Conservation (phyloP, 495 filamentous ascomycete species). For the Neurospora hispaniola region DNA sequence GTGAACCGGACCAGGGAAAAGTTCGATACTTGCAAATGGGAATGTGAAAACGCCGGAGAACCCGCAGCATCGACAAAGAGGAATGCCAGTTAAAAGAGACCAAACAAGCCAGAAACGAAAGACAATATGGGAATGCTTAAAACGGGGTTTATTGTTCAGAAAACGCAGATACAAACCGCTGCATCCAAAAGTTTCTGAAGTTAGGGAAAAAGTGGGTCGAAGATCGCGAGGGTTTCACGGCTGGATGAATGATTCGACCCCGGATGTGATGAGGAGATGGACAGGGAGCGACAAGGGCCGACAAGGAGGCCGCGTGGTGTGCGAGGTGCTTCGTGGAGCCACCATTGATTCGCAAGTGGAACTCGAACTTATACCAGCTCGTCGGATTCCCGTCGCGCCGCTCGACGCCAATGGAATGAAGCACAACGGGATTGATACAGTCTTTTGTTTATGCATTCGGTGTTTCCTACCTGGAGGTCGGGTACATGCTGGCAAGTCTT, state of each 20-base stretch:
- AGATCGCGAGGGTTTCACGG: conserved; percentile 8
- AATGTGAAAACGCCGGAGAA: background rate
- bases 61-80: background rate
- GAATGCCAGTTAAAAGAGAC: background rate
- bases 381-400: background rate
- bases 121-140: background rate
- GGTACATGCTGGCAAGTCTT: background rate
- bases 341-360: background rate
- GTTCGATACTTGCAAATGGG: background rate
- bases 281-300: background rate
- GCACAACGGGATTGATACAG: background rate
- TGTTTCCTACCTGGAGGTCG: background rate
- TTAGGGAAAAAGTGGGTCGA: conserved; percentile 4
- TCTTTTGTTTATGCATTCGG: background rate
- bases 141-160: background rate
- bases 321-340: conserved; percentile 9
- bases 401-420: background rate
- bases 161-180: background rate
- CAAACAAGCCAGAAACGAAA: conserved; percentile 1
- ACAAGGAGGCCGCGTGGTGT: conserved; percentile 11
- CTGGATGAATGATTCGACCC: conserved; percentile 20
- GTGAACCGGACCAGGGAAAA: background rate
- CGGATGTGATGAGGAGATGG: conserved; percentile 11
- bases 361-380: background rate
- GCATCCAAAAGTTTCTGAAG: conserved; percentile 10